phyloP scores from a whole-genome alignment of 2,329 filamentous ascomycete genomes.

The Parasarocladium wereldwijsianum region DNA sequence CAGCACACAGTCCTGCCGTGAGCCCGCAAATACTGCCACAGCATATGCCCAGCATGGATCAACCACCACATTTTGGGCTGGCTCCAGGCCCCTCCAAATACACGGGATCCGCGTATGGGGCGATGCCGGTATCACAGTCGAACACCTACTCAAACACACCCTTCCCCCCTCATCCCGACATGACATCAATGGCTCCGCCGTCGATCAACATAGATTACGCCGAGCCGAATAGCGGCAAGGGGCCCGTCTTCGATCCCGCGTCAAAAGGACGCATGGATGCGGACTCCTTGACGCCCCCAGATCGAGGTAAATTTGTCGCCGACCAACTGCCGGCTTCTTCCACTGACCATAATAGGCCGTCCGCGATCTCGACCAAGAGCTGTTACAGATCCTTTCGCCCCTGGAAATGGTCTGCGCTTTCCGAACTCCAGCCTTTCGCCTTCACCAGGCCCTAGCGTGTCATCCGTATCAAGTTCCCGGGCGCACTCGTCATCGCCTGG shows the following conservation, averaged over 20 bases:
- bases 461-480: slow-evolving; percentile 30
- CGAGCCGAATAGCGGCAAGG: slow-evolving; percentile 43
- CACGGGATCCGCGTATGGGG: slow-evolving; percentile 9
- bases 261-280: slow-evolving; percentile 53
- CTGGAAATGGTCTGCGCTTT: slow-evolving; percentile 25
- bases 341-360: slow-evolving; percentile 22
- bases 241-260: slow-evolving; percentile 26
- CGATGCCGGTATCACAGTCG: slow-evolving; percentile 14
- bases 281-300: slow-evolving; percentile 73
- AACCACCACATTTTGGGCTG: slow-evolving; percentile 31
- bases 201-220: slow-evolving; percentile 92
- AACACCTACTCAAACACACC: slow-evolving; percentile 40
- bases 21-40: slow-evolving; percentile 46
- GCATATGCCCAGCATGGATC: slow-evolving; percentile 35
- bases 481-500: slow-evolving; percentile 41
- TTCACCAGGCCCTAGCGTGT: slow-evolving; percentile 29
- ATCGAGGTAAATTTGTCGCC: slow-evolving; percentile 40
- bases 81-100: slow-evolving; percentile 24
- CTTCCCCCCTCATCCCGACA: slow-evolving; percentile 36
- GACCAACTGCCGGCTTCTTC: slow-evolving; percentile 2
- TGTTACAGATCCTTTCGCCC: slow-evolving; percentile 46
- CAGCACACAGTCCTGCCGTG: slow-evolving; percentile 59
- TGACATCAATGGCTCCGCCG: slow-evolving; percentile 74
- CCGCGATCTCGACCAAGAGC: slow-evolving; percentile 35
- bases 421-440: slow-evolving; percentile 31